Evolutionary conservation across 176 grass and related monocot species (phyloP).

Genomic region (Oryza longistaminata): DNA sequence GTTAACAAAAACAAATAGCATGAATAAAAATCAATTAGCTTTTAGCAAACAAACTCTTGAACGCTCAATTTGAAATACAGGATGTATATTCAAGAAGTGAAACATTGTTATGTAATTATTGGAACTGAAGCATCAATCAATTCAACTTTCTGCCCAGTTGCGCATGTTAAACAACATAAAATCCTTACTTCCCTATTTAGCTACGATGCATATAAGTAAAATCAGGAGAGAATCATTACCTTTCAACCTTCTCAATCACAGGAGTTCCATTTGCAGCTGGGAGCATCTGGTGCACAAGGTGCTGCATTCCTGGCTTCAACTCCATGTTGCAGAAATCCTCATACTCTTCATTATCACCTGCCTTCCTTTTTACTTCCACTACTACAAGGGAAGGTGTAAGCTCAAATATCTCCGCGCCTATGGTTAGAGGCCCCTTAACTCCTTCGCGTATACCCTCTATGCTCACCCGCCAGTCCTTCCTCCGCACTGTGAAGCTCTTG

Average conservation of each 20-base stretch:
- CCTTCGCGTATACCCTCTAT: slow-evolving; percentile 94
- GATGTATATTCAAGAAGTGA: not conserved
- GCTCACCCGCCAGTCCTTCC: slow-evolving; percentile 83
- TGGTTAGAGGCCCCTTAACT: slow-evolving; percentile 90
- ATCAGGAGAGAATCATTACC: slow-evolving; percentile 20
- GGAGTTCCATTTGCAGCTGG: slow-evolving; percentile 29
- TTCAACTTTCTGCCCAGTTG: not conserved
- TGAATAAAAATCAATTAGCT: not conserved
- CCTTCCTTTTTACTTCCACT: slow-evolving; percentile 97
- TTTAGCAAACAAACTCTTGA: not conserved
- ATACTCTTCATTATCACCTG: slow-evolving; percentile 78
- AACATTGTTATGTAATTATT: not conserved
- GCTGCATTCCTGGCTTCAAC: slow-evolving; percentile 84
- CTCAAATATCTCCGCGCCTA: slow-evolving; percentile 79
- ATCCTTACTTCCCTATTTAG: slow-evolving; percentile 17
- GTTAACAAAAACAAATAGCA: not conserved
- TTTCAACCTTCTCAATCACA: slow-evolving; percentile 41
- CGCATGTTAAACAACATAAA: not conserved
- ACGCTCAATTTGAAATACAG: not conserved
- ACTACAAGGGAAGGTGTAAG: slow-evolving; percentile 85
- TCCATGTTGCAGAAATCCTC: slow-evolving; percentile 91
- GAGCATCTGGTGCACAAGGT: slow-evolving; percentile 62
- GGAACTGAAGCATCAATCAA: slow-evolving; percentile 19
- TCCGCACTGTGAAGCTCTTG: slow-evolving; percentile 69
- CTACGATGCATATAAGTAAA: not conserved